Conservation (phyloP, 306 rosid genomes). For the Pyrus communis region DNA sequence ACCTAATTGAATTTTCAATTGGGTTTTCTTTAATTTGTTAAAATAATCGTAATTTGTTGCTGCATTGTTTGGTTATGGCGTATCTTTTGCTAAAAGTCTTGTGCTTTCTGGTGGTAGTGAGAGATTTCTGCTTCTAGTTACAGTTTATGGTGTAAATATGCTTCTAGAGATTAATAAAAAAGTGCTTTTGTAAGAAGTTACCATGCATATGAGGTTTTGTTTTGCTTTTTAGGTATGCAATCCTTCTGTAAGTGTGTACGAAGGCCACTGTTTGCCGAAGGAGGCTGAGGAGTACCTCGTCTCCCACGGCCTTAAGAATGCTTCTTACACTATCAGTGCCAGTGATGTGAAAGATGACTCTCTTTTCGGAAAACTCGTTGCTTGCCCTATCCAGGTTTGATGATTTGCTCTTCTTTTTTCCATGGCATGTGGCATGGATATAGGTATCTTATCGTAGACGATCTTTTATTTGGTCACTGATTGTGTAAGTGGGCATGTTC, state of each 20-base stretch:
- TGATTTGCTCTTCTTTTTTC: not conserved
- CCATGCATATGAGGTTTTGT: not conserved
- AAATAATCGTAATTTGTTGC: not conserved
- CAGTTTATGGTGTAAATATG: not conserved
- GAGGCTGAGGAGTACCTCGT: slow-evolving; percentile 53
- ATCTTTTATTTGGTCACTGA: not conserved
- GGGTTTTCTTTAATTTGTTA: not conserved
- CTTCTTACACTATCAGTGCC: slow-evolving; percentile 56
- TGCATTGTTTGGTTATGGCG: not conserved
- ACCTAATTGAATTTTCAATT: not conserved
- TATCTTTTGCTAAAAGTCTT: not conserved
- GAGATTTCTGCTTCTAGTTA: not conserved
- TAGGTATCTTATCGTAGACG: not conserved
- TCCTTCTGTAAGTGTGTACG: slow-evolving; percentile 44
- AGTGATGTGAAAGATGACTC: slow-evolving; percentile 32
- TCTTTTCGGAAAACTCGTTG: slow-evolving; percentile 49
- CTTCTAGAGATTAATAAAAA: not conserved
- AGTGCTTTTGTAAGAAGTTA: not conserved
- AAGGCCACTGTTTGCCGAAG: slow-evolving; percentile 61
- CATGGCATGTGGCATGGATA: not conserved
- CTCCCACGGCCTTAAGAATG: slow-evolving; percentile 62
- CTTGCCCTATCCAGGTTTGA: slow-evolving; percentile 70
- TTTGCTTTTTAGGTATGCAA: slow-evolving; percentile 36
- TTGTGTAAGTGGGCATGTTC: not conserved
- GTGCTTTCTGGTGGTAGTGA: not conserved